A percentile compares a stretch with the other conserved stretches of the same genome.
Evolutionary conservation across 2,329 filamentous ascomycete genomes (phyloP).

Genomic region (Colletotrichum paranaense): DNA sequence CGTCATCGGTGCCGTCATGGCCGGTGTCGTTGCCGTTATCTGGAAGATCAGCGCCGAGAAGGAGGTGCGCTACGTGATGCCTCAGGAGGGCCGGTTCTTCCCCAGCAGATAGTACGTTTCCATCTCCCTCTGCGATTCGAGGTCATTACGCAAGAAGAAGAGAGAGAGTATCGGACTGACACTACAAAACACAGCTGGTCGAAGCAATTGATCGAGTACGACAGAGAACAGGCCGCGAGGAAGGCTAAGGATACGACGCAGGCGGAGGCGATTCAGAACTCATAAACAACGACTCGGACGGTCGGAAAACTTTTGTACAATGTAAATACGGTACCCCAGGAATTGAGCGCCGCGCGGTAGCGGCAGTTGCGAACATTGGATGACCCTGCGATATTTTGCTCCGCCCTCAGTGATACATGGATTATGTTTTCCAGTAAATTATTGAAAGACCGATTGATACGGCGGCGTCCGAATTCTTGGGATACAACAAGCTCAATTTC

Average conservation of each 20-base stretch:
- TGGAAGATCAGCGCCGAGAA: constrained; percentile 81
- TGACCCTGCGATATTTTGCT: not conserved
- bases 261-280: constrained; percentile 33
- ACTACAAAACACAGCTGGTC: constrained; percentile 52
- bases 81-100: constrained; percentile 81
- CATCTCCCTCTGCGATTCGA: no score
- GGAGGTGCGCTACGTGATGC: constrained; percentile 80
- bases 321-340: constrained; percentile 33
- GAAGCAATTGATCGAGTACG: constrained; percentile 57
- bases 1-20: constrained; percentile 75
- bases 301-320: constrained; percentile 27
- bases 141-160: no score
- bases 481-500: not conserved
- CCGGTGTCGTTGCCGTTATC: constrained; percentile 74
- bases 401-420: not conserved
- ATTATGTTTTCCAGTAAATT: not conserved
- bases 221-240: constrained; percentile 52
- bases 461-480: not conserved
- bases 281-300: constrained; percentile 18
- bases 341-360: constrained; percentile 31
- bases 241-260: constrained; percentile 44
- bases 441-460: not conserved
- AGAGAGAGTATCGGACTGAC: no score
- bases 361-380: constrained; percentile 23
- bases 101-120: constrained; percentile 88